These are phyloP conservation scores for Leptosphaerulina australis DNA, from an alignment of 2,329 filamentous ascomycete species.

Conservation along the genomic window DNA sequence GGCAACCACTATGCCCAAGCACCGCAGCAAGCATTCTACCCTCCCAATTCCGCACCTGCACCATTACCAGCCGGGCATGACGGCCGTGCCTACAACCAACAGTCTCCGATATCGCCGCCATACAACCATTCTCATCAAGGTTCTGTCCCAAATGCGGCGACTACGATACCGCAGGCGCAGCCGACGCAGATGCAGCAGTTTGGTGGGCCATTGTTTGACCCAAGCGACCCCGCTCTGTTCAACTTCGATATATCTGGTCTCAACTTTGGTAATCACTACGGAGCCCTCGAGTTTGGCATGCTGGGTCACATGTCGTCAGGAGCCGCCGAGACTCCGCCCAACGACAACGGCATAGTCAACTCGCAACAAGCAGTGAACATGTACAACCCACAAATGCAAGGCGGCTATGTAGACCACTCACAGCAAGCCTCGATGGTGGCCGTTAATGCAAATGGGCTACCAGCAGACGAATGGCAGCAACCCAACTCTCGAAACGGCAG, in stretches of 20 bases:
- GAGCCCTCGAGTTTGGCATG: conserved; percentile 94
- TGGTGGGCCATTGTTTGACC: conserved; percentile 74
- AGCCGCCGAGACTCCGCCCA: conserved; percentile 77
- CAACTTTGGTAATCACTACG: conserved; percentile 96
- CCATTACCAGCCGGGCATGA: conserved; percentile 53
- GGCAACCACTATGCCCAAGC: conserved; percentile 54
- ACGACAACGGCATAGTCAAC: conserved; percentile 58
- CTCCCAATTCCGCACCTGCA: conserved; percentile 47
- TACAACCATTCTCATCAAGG: conserved; percentile 63
- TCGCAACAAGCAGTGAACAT: conserved; percentile 42
- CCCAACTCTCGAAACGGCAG: conserved; percentile 52
- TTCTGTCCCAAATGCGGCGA: conserved; percentile 56
- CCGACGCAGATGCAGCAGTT: conserved; percentile 53
- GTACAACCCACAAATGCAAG: conserved; percentile 51
- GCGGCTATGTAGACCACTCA: conserved; percentile 32
- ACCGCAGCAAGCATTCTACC: conserved; percentile 49
- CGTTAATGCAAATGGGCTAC: conserved; percentile 35
- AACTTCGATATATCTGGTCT: conserved; percentile 95
- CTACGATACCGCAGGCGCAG: conserved; percentile 48
- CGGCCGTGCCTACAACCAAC: conserved; percentile 64
- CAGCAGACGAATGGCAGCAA: conserved; percentile 47
- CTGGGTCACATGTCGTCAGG: conserved; percentile 95
- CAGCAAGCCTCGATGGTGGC: conserved; percentile 39
- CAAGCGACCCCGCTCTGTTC: conserved; percentile 88
- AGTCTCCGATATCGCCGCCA: conserved; percentile 77